These are phyloP conservation scores for Cryptococcus wingfieldii DNA, from an alignment of 1,284 basidiomycete species.

Conservation along the genomic window DNA sequence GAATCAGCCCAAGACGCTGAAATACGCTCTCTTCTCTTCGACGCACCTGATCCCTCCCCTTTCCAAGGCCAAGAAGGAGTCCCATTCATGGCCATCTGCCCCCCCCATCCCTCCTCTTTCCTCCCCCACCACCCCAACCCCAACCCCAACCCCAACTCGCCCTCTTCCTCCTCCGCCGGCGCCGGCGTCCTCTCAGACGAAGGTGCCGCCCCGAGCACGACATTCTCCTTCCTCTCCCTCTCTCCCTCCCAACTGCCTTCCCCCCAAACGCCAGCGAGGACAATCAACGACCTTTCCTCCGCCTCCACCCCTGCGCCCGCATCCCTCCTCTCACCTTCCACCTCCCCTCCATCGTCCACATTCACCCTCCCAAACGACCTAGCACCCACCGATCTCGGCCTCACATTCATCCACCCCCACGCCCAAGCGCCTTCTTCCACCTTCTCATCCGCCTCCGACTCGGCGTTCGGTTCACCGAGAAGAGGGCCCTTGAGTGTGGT, in stretches of 20 bases:
- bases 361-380: constrained; percentile 17
- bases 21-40: constrained; percentile 21
- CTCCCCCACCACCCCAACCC: not conserved
- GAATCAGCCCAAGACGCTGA: constrained; percentile 18
- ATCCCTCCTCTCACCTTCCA: constrained; percentile 6
- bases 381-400: constrained; percentile 1
- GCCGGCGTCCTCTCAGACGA: not conserved
- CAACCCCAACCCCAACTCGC: not conserved
- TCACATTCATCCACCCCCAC: constrained; percentile 1
- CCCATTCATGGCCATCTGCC: not conserved
- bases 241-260: constrained; percentile 19
- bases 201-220: constrained; percentile 9
- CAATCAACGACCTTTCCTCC: constrained; percentile 3
- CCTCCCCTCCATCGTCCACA: constrained; percentile 21
- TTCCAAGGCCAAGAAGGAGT: not conserved
- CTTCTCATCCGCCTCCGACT: not conserved
- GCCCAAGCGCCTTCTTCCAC: not conserved
- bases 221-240: constrained; percentile 28
- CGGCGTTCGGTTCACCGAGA: not conserved
- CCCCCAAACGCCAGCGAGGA: not conserved
- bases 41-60: not conserved
- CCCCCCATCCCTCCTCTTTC: not conserved
- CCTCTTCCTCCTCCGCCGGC: not conserved
- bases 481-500: constrained; percentile 22
- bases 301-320: not conserved